Percentiles rank a stretch among this genome's conserved stretches.
phyloP scores from a whole-genome alignment of 1,139 yeast genomes.

The Tardiomyces depauwii region DNA sequence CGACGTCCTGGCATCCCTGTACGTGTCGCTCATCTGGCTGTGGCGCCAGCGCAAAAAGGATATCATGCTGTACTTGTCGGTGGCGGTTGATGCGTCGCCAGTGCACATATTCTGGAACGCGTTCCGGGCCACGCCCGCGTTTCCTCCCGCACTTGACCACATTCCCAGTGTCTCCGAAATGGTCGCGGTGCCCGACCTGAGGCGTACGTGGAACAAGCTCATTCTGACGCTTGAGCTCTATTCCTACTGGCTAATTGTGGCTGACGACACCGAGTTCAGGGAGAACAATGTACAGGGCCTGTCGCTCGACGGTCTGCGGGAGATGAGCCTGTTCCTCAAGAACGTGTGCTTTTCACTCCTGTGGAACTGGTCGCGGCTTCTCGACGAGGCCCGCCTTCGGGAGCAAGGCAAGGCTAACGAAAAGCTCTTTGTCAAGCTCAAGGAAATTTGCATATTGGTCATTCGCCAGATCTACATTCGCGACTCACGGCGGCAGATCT shows the following conservation, averaged over 20 bases:
- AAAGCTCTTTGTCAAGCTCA: conserved; percentile 2
- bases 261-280: conserved; percentile 55
- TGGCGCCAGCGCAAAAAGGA: conserved; percentile 15
- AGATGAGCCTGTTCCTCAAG: conserved; percentile 42
- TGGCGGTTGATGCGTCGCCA: conserved; percentile 15
- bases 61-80: conserved; percentile 16
- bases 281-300: conserved; percentile 23
- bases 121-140: not conserved
- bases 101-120: conserved; percentile 10
- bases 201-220: conserved; percentile 16
- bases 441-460: conserved; percentile 28
- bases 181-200: conserved; percentile 1
- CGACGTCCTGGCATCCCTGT: conserved; percentile 11
- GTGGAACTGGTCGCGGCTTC: conserved; percentile 27
- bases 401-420: not conserved
- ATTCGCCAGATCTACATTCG: conserved; percentile 60
- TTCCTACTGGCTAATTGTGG: conserved; percentile 48
- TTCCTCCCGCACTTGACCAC: not conserved
- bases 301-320: conserved; percentile 33
- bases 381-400: not conserved
- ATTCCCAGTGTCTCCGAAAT: not conserved
- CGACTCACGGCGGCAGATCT: conserved; percentile 52
- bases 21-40: conserved; percentile 13
- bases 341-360: conserved; percentile 43
- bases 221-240: conserved; percentile 38